Conservation (phyloP, 2,329 filamentous ascomycete genomes). For the Ophiostoma fasciatum region DNA sequence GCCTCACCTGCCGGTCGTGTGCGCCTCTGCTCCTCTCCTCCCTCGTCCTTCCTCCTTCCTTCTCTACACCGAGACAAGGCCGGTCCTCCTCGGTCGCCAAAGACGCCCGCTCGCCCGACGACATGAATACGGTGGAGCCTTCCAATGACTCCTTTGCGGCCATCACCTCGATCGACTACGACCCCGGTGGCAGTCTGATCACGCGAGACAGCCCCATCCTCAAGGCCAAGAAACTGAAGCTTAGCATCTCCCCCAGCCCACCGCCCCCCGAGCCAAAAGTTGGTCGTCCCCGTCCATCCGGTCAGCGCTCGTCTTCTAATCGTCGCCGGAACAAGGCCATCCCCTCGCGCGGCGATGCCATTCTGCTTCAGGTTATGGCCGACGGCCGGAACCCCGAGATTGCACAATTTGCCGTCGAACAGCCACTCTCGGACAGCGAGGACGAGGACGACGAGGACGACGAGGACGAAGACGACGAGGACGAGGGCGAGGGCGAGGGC, state of each 20-base stretch:
- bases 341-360: conserved; percentile 46
- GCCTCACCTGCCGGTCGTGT: too few relatives aligned
- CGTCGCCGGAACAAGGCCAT: conserved; percentile 37
- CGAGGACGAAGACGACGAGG: conserved; percentile 1
- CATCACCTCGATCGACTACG: conserved; percentile 21
- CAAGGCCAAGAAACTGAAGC: conserved; percentile 23
- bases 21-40: too few relatives aligned
- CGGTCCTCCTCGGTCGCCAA: too few relatives aligned
- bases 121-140: conserved; percentile 26
- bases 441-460: conserved; percentile 2
- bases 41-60: neutral
- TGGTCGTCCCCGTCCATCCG: conserved; percentile 22
- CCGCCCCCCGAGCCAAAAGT: conserved; percentile 29
- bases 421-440: conserved; percentile 25
- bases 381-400: conserved; percentile 51
- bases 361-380: conserved; percentile 50
- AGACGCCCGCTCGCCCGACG: too few relatives aligned
- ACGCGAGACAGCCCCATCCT: conserved; percentile 25
- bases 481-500: neutral
- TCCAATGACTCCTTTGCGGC: conserved; percentile 13
- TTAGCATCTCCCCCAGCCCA: conserved; percentile 36
- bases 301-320: conserved; percentile 35
- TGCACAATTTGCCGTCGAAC: conserved; percentile 38
- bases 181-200: conserved; percentile 29
- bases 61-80: too few relatives aligned